Conservation (phyloP, 129 eudicot species). For the Pittosporum tobira region DNA sequence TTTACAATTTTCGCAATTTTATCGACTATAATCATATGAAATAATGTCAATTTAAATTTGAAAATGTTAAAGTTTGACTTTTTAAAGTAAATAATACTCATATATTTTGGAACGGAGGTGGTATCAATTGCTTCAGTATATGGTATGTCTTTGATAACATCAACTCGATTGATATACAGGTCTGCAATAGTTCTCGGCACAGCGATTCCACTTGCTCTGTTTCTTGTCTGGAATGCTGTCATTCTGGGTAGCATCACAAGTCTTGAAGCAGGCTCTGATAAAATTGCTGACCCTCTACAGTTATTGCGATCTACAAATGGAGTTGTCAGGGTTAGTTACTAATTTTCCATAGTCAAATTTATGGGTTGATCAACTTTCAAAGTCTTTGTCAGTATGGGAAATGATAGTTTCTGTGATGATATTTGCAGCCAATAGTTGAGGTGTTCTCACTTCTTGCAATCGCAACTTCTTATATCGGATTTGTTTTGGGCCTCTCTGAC, state of each 20-base stretch:
- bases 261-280: constrained; percentile 41
- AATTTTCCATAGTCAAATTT: not conserved
- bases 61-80: too few relatives aligned
- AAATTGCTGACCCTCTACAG: constrained; percentile 59
- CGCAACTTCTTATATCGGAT: constrained; percentile 91
- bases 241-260: constrained; percentile 71
- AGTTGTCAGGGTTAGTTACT: constrained; percentile 69
- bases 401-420: not conserved
- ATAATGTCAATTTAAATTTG: too few relatives aligned
- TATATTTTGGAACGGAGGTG: too few relatives aligned
- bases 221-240: constrained; percentile 90
- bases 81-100: too few relatives aligned
- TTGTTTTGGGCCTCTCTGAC: constrained; percentile 88
- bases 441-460: constrained; percentile 84
- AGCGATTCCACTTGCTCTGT: constrained; percentile 78
- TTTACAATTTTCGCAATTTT: too few relatives aligned
- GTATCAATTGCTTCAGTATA: not conserved
- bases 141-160: not conserved
- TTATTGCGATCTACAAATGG: constrained; percentile 69
- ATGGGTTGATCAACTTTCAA: not conserved
- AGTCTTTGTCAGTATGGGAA: constrained; percentile 1
- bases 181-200: constrained; percentile 78
- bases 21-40: too few relatives aligned
- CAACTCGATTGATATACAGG: constrained; percentile 38
- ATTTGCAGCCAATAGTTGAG: constrained; percentile 82